Conservation (phyloP, 345 rosid genomes). For the Ailanthus altissimus region DNA sequence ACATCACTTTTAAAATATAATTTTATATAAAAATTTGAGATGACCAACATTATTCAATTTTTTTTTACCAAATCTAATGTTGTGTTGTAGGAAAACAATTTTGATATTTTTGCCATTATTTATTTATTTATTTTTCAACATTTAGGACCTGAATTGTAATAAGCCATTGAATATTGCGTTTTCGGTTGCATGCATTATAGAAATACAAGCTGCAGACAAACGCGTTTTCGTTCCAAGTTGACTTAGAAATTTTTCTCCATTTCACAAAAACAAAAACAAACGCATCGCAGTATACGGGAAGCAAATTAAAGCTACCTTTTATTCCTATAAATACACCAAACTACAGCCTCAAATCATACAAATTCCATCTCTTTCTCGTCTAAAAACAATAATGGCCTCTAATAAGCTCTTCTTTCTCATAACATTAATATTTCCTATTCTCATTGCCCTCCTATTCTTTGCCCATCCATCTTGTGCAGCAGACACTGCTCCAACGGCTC, state of each 20-base stretch:
- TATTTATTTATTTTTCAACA: too few species aligned
- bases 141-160: too few species aligned
- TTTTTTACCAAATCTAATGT: too few species aligned
- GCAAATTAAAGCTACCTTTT: background rate
- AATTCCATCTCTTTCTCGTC: background rate
- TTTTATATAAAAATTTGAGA: too few species aligned
- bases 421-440: background rate
- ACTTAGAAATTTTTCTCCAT: slow-evolving; percentile 15
- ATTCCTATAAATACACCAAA: slow-evolving; percentile 25
- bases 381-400: slow-evolving; percentile 29
- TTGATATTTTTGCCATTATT: too few species aligned
- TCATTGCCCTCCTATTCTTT: slow-evolving; percentile 30
- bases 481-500: slow-evolving; percentile 22
- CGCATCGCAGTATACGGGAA: background rate
- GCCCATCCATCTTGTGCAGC: slow-evolving; percentile 29
- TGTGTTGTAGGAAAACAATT: too few species aligned
- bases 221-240: slow-evolving; percentile 30
- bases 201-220: slow-evolving; percentile 16
- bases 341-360: slow-evolving; percentile 8
- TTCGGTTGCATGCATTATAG: background rate
- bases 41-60: too few species aligned
- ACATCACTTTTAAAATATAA: too few species aligned
- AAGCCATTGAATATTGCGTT: too few species aligned
- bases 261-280: background rate
- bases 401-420: slow-evolving; percentile 16